Percentiles rank a stretch among this genome's conserved stretches.
Conservation (phyloP, 208 protist species). For the Leishmania amazonensis region DNA sequence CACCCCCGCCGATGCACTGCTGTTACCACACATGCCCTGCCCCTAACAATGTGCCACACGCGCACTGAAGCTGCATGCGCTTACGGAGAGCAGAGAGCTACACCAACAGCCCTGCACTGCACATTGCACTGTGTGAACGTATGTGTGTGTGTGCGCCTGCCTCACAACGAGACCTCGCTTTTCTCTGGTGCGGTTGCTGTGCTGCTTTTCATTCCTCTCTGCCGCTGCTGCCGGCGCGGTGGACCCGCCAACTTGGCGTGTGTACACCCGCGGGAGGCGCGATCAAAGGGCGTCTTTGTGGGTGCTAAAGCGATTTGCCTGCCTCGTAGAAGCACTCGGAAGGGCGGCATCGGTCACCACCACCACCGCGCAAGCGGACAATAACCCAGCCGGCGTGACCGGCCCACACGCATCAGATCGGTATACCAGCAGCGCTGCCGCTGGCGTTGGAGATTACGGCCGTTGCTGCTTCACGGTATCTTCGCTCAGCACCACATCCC, state of each 20-base stretch:
- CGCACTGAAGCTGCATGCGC: background rate
- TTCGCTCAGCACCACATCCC: too few species aligned
- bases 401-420: background rate
- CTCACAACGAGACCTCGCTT: background rate
- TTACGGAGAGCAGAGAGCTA: background rate
- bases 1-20: background rate
- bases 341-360: background rate
- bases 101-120: background rate
- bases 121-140: background rate
- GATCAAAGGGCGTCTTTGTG: background rate
- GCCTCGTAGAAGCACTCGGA: background rate
- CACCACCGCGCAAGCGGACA: background rate
- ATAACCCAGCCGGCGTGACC: background rate
- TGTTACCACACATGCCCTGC: background rate
- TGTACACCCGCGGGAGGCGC: background rate
- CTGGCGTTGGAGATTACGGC: background rate
- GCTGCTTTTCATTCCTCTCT: background rate
- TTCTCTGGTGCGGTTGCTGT: background rate
- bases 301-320: background rate
- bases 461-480: background rate
- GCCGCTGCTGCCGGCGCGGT: background rate
- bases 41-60: background rate
- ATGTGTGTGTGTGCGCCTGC: background rate
- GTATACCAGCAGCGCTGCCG: conserved; percentile 1
- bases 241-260: background rate